Percentiles rank a stretch among this genome's conserved stretches.
Evolutionary conservation across 2,329 filamentous ascomycete species (phyloP).

Genomic region (Pseudogymnoascus sp.): DNA sequence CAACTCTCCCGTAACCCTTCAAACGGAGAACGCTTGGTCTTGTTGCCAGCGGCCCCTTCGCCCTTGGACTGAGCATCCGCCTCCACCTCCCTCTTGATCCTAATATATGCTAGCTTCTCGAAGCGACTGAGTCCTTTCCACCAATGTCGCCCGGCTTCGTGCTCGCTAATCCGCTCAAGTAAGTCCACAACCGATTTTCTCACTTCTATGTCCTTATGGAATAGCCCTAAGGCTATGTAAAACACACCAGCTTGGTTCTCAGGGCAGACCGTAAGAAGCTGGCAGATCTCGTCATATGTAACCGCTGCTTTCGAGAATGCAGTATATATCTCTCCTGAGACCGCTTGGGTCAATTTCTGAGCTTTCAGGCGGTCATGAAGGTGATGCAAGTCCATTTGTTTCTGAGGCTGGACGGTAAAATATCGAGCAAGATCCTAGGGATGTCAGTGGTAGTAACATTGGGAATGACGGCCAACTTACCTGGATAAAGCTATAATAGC

Average conservation of each 20-base stretch:
- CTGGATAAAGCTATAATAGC: slow-evolving; percentile 92
- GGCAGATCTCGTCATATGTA: slow-evolving; percentile 76
- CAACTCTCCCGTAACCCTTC: slow-evolving; percentile 1
- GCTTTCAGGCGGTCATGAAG: slow-evolving; percentile 85
- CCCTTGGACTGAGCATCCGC: slow-evolving; percentile 32
- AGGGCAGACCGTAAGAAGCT: slow-evolving; percentile 72
- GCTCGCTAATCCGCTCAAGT: slow-evolving; percentile 70
- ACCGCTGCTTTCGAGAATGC: slow-evolving; percentile 67
- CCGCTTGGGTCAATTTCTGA: slow-evolving; percentile 64
- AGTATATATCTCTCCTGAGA: slow-evolving; percentile 77
- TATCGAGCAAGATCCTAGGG: neutral
- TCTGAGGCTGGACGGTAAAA: slow-evolving; percentile 34
- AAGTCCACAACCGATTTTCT: slow-evolving; percentile 68
- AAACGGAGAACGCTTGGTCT: slow-evolving; percentile 8
- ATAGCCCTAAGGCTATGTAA: slow-evolving; percentile 81
- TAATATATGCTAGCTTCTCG: slow-evolving; percentile 74
- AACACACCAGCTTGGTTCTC: slow-evolving; percentile 84
- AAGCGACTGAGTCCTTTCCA: slow-evolving; percentile 82
- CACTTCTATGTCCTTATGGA: slow-evolving; percentile 79
- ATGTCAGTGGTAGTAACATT: neutral
- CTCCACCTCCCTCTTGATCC: slow-evolving; percentile 61
- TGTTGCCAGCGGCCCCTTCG: neutral
- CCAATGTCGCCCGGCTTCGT: slow-evolving; percentile 89
- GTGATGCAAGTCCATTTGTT: slow-evolving; percentile 80
- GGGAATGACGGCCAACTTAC: slow-evolving; percentile 36